phyloP scores from a whole-genome alignment of 441 rosid species.

The Erodium chrysanthum region DNA sequence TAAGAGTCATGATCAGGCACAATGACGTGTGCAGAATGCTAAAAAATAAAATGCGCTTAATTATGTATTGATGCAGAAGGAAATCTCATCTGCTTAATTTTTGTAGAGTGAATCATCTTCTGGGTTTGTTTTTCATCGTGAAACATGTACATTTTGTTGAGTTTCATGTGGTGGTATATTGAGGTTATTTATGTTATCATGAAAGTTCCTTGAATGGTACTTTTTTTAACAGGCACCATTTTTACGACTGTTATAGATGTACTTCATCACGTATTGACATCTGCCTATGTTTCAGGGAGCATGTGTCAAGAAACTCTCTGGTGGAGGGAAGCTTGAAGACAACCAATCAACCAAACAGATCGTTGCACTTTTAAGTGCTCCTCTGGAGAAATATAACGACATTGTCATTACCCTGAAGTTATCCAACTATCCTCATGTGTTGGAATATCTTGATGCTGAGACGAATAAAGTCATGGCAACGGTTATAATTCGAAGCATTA shows the following conservation, averaged over 20 bases:
- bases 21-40: neutral
- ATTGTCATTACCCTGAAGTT: slow-evolving; percentile 82
- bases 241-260: slow-evolving; percentile 2
- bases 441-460: slow-evolving; percentile 80
- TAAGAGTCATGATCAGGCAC: neutral
- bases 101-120: too few species aligned
- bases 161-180: too few species aligned
- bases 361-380: slow-evolving; percentile 93
- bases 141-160: too few species aligned
- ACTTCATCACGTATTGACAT: neutral
- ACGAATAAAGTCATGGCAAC: slow-evolving; percentile 92
- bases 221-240: neutral
- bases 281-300: slow-evolving; percentile 55
- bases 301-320: slow-evolving; percentile 70
- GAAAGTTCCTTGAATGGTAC: neutral
- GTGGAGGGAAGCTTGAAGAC: slow-evolving; percentile 73
- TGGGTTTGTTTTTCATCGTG: too few species aligned
- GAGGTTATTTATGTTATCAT: neutral
- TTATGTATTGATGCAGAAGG: too few species aligned
- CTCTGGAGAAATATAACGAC: slow-evolving; percentile 88
- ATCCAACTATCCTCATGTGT: slow-evolving; percentile 67
- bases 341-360: slow-evolving; percentile 81
- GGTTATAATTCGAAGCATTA: slow-evolving; percentile 80
- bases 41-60: neutral
- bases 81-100: too few species aligned